Conservation (phyloP, 148 eudicot genomes). For the Rhododendron simsii region DNA sequence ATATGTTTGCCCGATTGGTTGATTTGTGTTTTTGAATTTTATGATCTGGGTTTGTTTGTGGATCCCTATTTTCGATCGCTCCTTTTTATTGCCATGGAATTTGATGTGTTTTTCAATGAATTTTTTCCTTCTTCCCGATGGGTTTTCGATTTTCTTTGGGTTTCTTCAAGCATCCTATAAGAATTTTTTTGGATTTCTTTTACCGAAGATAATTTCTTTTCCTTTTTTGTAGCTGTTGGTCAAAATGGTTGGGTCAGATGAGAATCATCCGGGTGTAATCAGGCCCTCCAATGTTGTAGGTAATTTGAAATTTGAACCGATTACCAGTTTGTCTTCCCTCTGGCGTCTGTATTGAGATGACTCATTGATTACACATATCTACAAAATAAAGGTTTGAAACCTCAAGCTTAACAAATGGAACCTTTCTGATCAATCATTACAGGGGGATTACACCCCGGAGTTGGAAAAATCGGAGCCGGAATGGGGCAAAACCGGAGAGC, state of each 20-base stretch:
- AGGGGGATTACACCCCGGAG: conserved; percentile 39
- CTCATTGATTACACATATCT: background rate
- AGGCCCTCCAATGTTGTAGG: conserved; percentile 47
- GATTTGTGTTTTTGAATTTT: conserved; percentile 9
- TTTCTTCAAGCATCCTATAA: background rate
- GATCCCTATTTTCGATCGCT: conserved; percentile 12
- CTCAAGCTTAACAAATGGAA: conserved; percentile 18
- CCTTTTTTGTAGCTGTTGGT: conserved; percentile 4
- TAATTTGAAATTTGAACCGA: conserved; percentile 21
- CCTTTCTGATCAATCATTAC: background rate
- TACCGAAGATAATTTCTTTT: background rate
- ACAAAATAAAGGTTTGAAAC: conserved; percentile 6
- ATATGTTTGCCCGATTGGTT: background rate
- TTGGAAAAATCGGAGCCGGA: conserved; percentile 42
- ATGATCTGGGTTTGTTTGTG: conserved; percentile 7
- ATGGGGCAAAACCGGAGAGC: conserved; percentile 61
- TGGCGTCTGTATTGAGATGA: background rate
- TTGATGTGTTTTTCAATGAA: background rate
- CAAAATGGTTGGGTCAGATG: conserved; percentile 64
- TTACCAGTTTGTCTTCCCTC: background rate
- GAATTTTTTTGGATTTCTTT: conserved; percentile 1
- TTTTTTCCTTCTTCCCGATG: background rate
- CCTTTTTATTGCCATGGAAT: background rate
- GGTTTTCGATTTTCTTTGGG: background rate
- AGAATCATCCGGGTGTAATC: conserved; percentile 52